These are phyloP conservation scores for Rhynchospora tenuis DNA, from an alignment of 176 grass and related monocot genomes.

Conservation along the genomic window DNA sequence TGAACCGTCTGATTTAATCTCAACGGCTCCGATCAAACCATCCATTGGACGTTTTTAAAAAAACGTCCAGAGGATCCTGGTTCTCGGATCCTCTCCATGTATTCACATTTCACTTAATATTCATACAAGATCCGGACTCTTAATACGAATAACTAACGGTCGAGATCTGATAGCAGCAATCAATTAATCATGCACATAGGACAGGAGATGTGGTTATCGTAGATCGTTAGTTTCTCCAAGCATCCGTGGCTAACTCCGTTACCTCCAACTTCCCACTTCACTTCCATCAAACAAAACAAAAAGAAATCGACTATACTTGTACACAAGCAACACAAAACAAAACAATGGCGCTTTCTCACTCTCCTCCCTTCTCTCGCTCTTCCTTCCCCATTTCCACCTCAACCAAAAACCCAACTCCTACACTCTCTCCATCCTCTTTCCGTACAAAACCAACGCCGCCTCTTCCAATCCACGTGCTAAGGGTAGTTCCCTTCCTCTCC, in stretches of 20 bases:
- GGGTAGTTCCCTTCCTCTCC: background rate
- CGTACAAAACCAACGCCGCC: background rate
- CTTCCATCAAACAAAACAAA: background rate
- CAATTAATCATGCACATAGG: background rate
- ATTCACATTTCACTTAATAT: background rate
- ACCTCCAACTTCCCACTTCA: background rate
- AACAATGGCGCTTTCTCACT: slow-evolving; percentile 33
- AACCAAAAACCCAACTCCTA: background rate
- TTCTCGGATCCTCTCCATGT: background rate
- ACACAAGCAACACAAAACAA: background rate
- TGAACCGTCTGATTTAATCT: too few species aligned
- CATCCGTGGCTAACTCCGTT: background rate
- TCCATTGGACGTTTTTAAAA: too few species aligned
- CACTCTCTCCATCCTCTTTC: background rate
- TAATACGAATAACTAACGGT: background rate
- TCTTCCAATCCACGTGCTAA: background rate
- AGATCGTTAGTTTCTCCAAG: background rate
- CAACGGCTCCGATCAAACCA: too few species aligned
- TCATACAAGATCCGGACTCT: background rate
- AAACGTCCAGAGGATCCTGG: too few species aligned
- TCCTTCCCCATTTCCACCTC: background rate
- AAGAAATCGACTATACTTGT: too few species aligned
- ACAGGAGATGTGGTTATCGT: too few species aligned
- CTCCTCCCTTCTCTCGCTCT: slow-evolving; percentile 3
- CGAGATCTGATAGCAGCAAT: background rate